These are phyloP conservation scores for Westerdykella sp. DNA, from an alignment of 2,329 filamentous ascomycete genomes.

Conservation along the genomic window DNA sequence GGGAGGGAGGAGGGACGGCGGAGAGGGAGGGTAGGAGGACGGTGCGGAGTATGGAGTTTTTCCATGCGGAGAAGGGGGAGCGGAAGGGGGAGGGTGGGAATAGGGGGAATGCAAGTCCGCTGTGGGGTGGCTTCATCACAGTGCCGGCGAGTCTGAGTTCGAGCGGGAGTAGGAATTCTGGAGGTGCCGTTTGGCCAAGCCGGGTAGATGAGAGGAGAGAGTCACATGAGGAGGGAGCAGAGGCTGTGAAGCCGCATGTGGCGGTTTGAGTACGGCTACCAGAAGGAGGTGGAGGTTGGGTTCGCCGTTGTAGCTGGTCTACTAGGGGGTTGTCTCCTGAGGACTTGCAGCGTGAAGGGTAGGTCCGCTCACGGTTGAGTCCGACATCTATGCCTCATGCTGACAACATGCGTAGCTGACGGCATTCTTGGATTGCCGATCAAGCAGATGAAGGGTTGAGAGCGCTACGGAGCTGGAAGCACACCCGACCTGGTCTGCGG, in stretches of 20 bases:
- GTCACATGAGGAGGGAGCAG: neutral
- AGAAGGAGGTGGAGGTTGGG: no score
- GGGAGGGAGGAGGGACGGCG: neutral
- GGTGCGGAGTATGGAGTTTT: constrained; percentile 17
- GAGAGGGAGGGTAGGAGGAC: constrained; percentile 6
- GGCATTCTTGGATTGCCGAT: no score
- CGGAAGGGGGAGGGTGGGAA: neutral
- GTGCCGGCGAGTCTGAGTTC: constrained; percentile 27
- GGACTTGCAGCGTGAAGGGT: no score
- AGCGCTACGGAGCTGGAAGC: no score
- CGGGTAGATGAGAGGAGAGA: no score
- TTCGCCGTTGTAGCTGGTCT: no score
- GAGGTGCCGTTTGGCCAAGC: constrained; percentile 2
- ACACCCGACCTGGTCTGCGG: no score
- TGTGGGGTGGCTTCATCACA: constrained; percentile 32
- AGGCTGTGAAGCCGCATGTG: constrained; percentile 5
- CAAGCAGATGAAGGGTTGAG: no score
- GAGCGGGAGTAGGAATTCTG: constrained; percentile 13
- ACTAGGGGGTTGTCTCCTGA: no score
- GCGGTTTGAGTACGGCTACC: constrained; percentile 10
- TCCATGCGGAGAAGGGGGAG: constrained; percentile 10
- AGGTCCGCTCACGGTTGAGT: no score
- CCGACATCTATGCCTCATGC: no score
- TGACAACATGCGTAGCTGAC: no score
- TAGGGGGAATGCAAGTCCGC: constrained; percentile 3